Conservation (phyloP, 805 yeast species). For the Yamadazyma kitorensis region DNA sequence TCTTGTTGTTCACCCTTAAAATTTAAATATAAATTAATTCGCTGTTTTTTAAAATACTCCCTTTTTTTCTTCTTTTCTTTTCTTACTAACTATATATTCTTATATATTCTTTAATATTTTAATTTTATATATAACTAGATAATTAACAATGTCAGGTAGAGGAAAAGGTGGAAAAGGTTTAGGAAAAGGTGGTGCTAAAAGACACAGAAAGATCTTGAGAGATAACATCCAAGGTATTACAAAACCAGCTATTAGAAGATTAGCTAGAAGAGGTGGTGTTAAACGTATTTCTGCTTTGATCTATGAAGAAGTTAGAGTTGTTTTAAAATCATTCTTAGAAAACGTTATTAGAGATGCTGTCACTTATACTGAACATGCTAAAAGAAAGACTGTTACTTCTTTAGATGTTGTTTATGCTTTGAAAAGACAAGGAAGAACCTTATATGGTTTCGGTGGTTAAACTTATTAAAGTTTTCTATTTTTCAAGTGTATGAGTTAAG, state of each 20-base stretch:
- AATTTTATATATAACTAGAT: constrained; percentile 6
- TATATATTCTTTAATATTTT: too few relatives aligned
- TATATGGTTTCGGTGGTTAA: constrained; percentile 99
- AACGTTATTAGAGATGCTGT: constrained; percentile 99
- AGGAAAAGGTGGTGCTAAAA: constrained; percentile 99
- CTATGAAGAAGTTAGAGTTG: constrained; percentile 98
- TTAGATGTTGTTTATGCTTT: constrained; percentile 98
- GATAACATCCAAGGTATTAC: constrained; percentile 99
- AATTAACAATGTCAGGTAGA: constrained; percentile 84
- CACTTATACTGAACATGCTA: constrained; percentile 99
- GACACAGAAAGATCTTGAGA: constrained; percentile 99
- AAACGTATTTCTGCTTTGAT: constrained; percentile 99
- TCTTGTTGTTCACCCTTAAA: too few relatives aligned
- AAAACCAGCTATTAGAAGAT: constrained; percentile 99
- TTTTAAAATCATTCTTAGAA: constrained; percentile 92
- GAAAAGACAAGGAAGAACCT: constrained; percentile 99
- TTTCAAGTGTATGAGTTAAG: too few relatives aligned
- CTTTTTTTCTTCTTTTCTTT: constrained; percentile 1
- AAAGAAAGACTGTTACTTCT: constrained; percentile 99
- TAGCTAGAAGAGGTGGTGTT: constrained; percentile 99
- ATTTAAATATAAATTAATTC: too few relatives aligned
- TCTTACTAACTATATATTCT: constrained; percentile 1
- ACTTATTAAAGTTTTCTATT: too few relatives aligned
- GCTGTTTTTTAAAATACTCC: constrained; percentile 3
- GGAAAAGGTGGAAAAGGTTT: constrained; percentile 99